These are phyloP conservation scores for Botrytis elliptica DNA, from an alignment of 2,329 filamentous ascomycete genomes.

Conservation along the genomic window DNA sequence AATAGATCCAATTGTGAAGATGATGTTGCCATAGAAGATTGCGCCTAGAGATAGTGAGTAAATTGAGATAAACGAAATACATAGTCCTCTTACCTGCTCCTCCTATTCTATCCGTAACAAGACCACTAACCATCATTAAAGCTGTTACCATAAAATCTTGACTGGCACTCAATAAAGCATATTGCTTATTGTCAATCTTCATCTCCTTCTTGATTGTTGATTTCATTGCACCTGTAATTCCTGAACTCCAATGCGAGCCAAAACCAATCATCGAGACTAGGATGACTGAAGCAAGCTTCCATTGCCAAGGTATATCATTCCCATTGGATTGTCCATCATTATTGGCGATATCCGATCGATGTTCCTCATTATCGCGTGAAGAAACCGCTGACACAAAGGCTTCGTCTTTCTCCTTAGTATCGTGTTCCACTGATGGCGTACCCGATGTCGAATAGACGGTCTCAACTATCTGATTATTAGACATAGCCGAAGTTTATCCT, in stretches of 20 bases:
- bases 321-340: background rate
- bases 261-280: conserved; percentile 57
- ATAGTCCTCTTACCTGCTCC: conserved; percentile 47
- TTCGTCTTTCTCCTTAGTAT: background rate
- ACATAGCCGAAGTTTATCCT: background rate
- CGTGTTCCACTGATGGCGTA: background rate
- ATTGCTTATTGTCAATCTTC: conserved; percentile 59
- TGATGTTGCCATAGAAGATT: conserved; percentile 60
- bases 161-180: conserved; percentile 57
- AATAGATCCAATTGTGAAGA: conserved; percentile 58
- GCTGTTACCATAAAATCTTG: conserved; percentile 61
- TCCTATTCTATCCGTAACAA: conserved; percentile 58
- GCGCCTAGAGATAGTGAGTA: conserved; percentile 30
- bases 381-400: conserved; percentile 1
- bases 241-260: conserved; percentile 59
- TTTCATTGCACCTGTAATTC: conserved; percentile 61
- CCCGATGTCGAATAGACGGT: background rate
- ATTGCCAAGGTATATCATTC: conserved; percentile 29
- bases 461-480: background rate
- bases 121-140: conserved; percentile 53
- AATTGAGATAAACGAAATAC: background rate
- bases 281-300: conserved; percentile 47
- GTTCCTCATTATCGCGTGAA: background rate
- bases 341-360: background rate
- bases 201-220: conserved; percentile 60